These are phyloP conservation scores for Azolla pinnata DNA, from an alignment of 75 land plant genomes.

Conservation along the genomic window DNA sequence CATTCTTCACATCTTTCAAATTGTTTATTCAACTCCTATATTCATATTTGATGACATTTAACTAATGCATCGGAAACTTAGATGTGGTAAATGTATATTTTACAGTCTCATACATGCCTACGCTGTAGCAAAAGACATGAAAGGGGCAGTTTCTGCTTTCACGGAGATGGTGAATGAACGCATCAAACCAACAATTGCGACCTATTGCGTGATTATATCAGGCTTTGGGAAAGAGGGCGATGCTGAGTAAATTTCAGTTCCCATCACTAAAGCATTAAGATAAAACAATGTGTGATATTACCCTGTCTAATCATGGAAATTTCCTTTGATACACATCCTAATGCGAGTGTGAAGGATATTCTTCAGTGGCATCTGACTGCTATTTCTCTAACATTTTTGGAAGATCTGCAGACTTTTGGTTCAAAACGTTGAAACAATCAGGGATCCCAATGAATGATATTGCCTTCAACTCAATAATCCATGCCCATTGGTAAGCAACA, in stretches of 20 bases:
- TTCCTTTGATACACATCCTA: no score
- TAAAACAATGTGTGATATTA: no score
- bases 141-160: constrained; percentile 79
- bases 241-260: constrained; percentile 66
- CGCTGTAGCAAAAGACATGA: constrained; percentile 88
- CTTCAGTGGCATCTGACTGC: neutral
- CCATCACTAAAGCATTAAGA: no score
- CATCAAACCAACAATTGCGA: constrained; percentile 63
- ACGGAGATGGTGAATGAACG: constrained; percentile 84
- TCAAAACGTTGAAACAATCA: constrained; percentile 56
- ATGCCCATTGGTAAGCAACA: constrained; percentile 90
- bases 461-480: constrained; percentile 74
- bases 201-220: constrained; percentile 72
- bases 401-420: constrained; percentile 95
- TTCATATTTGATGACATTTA: no score
- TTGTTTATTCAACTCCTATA: neutral
- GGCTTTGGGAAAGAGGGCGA: constrained; percentile 69
- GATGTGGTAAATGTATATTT: no score
- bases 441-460: constrained; percentile 41
- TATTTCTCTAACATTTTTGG: constrained; percentile 17
- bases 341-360: no score
- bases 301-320: no score
- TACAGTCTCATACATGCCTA: constrained; percentile 97
- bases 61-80: no score
- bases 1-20: constrained; percentile 7